A percentile compares a stretch with the other conserved stretches of the same genome.
phyloP scores from a whole-genome alignment of 1,284 basidiomycete species.

The Megacollybia platyphylla region DNA sequence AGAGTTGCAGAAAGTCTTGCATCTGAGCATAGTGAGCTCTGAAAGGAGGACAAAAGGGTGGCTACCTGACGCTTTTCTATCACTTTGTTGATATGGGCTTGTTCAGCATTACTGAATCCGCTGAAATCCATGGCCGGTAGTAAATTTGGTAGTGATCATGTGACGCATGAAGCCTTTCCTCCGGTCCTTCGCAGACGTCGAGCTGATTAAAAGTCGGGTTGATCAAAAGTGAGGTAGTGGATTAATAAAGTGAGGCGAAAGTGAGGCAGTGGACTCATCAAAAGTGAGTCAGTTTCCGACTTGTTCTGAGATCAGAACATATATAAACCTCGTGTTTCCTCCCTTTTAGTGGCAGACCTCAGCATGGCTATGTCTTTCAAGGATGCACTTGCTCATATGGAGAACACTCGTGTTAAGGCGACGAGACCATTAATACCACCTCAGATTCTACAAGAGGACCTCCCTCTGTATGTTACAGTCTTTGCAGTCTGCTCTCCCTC shows the following conservation, averaged over 20 bases:
- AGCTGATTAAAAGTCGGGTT: neutral
- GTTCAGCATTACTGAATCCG: constrained; percentile 72
- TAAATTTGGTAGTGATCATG: constrained; percentile 5
- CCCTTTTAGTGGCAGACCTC: constrained; percentile 24
- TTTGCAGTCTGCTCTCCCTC: neutral
- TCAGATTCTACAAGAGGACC: constrained; percentile 85
- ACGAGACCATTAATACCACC: constrained; percentile 85
- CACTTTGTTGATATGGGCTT: constrained; percentile 81
- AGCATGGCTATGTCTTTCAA: constrained; percentile 56
- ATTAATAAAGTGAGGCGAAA: too few relatives aligned
- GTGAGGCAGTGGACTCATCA: neutral
- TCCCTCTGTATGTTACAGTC: constrained; percentile 44
- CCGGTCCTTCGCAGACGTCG: too few relatives aligned
- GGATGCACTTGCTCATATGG: constrained; percentile 70
- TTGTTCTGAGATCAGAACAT: neutral
- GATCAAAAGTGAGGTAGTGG: neutral
- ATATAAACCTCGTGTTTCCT: constrained; percentile 3
- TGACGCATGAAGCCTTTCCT: neutral
- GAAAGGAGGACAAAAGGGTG: constrained; percentile 2
- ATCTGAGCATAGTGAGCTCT: constrained; percentile 44
- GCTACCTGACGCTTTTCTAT: constrained; percentile 90
- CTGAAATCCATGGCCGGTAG: constrained; percentile 68
- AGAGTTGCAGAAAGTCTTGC: constrained; percentile 96
- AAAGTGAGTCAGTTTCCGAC: neutral
- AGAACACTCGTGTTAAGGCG: constrained; percentile 78